These are phyloP conservation scores for Agaricus blazei DNA, from an alignment of 768 basidiomycete genomes.

Conservation along the genomic window DNA sequence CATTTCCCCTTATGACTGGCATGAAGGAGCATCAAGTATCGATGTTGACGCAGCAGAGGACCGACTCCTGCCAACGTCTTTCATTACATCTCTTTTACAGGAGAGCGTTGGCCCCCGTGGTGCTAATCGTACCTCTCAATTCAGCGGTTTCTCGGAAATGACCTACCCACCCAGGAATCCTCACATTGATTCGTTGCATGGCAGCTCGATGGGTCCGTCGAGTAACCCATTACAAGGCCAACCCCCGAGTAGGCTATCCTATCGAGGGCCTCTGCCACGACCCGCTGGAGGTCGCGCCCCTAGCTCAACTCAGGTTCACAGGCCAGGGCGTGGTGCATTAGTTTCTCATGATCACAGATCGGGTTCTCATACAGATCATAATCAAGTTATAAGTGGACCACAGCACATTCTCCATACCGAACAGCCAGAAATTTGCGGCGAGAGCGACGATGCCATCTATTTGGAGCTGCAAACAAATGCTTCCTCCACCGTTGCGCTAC, in stretches of 20 bases:
- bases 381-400: not conserved
- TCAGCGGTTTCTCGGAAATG: slow-evolving; percentile 50
- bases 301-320: not conserved
- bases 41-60: slow-evolving; percentile 54
- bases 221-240: not conserved
- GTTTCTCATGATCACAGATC: not conserved
- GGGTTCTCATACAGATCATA: not conserved
- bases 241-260: not conserved
- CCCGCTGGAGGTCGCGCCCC: slow-evolving; percentile 3
- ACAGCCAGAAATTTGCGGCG: not conserved
- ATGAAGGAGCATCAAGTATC: slow-evolving; percentile 56
- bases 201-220: slow-evolving; percentile 1
- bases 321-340: not conserved
- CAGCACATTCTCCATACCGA: not conserved
- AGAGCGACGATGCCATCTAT: not conserved
- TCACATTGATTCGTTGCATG: slow-evolving; percentile 1
- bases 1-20: slow-evolving; percentile 49
- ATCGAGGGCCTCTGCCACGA: not conserved
- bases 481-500: not conserved
- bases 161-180: slow-evolving; percentile 40
- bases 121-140: slow-evolving; percentile 24
- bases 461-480: not conserved
- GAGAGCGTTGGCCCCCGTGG: slow-evolving; percentile 30
- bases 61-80: slow-evolving; percentile 52
- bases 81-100: slow-evolving; percentile 53